A percentile compares a stretch with the other conserved stretches of the same genome.
Conservation (phyloP, 1,139 yeast genomes). For the Zygoascus sp. region DNA sequence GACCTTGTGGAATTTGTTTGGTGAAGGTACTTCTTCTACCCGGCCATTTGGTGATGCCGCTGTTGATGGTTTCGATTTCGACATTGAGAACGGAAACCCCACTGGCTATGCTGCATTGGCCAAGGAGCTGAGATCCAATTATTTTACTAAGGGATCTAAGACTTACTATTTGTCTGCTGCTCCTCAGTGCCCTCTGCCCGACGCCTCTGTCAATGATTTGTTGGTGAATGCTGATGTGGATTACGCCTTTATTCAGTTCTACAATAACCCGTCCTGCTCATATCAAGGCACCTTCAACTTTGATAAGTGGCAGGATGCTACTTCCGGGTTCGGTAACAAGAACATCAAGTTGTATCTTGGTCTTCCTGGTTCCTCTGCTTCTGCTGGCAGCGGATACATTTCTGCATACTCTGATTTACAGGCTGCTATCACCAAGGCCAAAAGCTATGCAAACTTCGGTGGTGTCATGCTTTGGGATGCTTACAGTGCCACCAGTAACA, state of each 20-base stretch:
- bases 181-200: slow-evolving; percentile 94
- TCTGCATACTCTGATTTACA: slow-evolving; percentile 22
- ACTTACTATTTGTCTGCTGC: slow-evolving; percentile 82
- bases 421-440: slow-evolving; percentile 33
- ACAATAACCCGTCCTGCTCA: slow-evolving; percentile 85
- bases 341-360: slow-evolving; percentile 62
- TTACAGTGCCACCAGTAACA: slow-evolving; percentile 64
- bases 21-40: slow-evolving; percentile 56
- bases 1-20: slow-evolving; percentile 80
- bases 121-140: slow-evolving; percentile 50
- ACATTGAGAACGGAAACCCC: slow-evolving; percentile 54
- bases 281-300: slow-evolving; percentile 59
- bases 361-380: slow-evolving; percentile 63
- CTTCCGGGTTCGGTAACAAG: slow-evolving; percentile 51
- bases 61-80: slow-evolving; percentile 71
- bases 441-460: slow-evolving; percentile 54
- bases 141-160: slow-evolving; percentile 39
- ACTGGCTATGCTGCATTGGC: slow-evolving; percentile 54
- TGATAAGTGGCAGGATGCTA: slow-evolving; percentile 79
- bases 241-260: slow-evolving; percentile 87
- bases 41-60: slow-evolving; percentile 77
- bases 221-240: slow-evolving; percentile 62
- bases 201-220: slow-evolving; percentile 71
- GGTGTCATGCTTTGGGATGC: slow-evolving; percentile 94
- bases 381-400: slow-evolving; percentile 66